Conservation (phyloP, 148 eudicot genomes). For the Suaeda aralocaspica region DNA sequence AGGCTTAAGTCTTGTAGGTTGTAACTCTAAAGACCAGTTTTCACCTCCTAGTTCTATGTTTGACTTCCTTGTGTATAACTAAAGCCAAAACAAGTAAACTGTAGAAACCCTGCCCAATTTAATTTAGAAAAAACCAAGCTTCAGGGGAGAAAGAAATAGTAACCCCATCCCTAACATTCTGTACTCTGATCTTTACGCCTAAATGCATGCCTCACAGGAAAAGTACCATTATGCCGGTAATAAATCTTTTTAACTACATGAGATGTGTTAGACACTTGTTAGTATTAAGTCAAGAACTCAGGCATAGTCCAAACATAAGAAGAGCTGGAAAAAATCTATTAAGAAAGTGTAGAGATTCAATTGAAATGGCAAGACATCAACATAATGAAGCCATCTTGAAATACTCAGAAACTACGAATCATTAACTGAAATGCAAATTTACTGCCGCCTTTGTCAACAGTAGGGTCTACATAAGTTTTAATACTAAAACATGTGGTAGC, state of each 20-base stretch:
- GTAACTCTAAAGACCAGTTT: too few species aligned
- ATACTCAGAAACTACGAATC: background rate
- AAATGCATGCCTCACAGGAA: background rate
- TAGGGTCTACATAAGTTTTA: background rate
- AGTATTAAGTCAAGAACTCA: background rate
- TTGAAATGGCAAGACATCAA: background rate
- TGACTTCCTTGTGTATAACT: background rate
- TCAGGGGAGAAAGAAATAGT: too few species aligned
- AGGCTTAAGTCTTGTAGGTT: too few species aligned
- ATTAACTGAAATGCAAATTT: background rate
- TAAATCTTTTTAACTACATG: background rate
- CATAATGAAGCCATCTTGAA: background rate
- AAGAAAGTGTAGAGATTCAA: too few species aligned
- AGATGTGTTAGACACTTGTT: background rate
- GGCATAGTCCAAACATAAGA: background rate
- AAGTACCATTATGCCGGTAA: background rate
- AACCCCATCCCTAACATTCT: too few species aligned
- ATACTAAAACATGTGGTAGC: background rate
- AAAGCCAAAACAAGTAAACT: background rate
- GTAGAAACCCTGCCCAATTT: too few species aligned
- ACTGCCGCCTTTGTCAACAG: background rate
- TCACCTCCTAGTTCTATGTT: too few species aligned
- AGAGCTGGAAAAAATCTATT: too few species aligned
- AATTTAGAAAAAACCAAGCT: too few species aligned
- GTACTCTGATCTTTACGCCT: too few species aligned